Conservation (phyloP, 768 basidiomycete species). For the Suillus ampliporus region DNA sequence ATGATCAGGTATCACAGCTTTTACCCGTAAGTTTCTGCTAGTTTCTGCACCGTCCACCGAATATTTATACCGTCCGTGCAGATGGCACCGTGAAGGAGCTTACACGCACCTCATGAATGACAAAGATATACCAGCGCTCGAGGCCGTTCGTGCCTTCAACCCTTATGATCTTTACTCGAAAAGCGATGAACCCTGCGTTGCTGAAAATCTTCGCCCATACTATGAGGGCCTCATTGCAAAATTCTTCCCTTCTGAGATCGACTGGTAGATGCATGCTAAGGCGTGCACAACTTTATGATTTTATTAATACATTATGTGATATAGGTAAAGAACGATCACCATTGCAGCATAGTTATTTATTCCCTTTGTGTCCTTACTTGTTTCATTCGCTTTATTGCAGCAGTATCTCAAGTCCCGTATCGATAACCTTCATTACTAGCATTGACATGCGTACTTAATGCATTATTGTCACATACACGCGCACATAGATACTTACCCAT, state of each 20-base stretch:
- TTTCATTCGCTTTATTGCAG: conserved; percentile 3
- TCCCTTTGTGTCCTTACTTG: not conserved
- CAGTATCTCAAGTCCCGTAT: not conserved
- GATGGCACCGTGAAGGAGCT: conserved; percentile 89
- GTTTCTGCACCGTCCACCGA: not conserved
- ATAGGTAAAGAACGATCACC: not conserved
- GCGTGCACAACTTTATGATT: not conserved
- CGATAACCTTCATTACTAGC: too few relatives aligned
- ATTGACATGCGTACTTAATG: not conserved
- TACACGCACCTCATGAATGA: conserved; percentile 82
- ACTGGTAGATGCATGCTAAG: conserved; percentile 64
- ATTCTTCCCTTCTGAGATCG: conserved; percentile 81
- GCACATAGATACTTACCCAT: too few relatives aligned
- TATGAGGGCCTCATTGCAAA: conserved; percentile 83
- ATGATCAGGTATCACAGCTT: conserved; percentile 97
- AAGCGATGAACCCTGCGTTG: conserved; percentile 69
- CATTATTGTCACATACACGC: not conserved
- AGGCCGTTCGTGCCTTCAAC: conserved; percentile 86
- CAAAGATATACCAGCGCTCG: conserved; percentile 65
- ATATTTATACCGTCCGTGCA: conserved; percentile 24
- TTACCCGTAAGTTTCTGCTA: conserved; percentile 65
- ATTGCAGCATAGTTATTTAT: conserved; percentile 16
- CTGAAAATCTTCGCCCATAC: conserved; percentile 75
- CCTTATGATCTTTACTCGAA: conserved; percentile 96
- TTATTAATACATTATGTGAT: too few relatives aligned